Conservation (phyloP, 768 basidiomycete species). For the Amyloporia xantha region DNA sequence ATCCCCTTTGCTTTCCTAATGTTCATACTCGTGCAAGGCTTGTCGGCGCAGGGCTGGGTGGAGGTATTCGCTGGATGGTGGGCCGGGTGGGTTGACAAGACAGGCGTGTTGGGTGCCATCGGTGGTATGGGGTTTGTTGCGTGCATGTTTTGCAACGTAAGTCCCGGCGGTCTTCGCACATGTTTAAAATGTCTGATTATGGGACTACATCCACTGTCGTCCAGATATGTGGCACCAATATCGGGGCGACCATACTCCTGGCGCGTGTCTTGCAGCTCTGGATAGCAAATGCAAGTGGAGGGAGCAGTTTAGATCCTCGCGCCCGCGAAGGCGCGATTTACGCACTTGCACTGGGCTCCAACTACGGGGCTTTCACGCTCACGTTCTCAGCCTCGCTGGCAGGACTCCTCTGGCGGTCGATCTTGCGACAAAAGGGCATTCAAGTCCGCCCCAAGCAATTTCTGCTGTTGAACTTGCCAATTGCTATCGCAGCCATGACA, state of each 20-base stretch:
- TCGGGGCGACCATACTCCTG: conserved; percentile 85
- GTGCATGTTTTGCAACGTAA: conserved; percentile 66
- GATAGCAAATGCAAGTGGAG: conserved; percentile 11
- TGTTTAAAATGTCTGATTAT: no score
- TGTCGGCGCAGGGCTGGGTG: conserved; percentile 84
- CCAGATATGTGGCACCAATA: conserved; percentile 78
- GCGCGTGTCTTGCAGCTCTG: conserved; percentile 64
- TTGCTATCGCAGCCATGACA: conserved; percentile 57
- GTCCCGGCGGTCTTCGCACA: conserved; percentile 9
- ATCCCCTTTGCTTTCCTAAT: conserved; percentile 91
- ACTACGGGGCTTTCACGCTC: conserved; percentile 87
- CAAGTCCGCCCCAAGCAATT: conserved; percentile 55
- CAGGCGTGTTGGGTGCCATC: conserved; percentile 31
- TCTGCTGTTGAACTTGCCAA: conserved; percentile 67
- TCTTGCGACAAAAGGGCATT: conserved; percentile 70
- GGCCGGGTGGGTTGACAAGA: conserved; percentile 34
- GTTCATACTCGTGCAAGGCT: conserved; percentile 87
- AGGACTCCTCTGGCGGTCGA: conserved; percentile 76
- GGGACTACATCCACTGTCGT: background rate
- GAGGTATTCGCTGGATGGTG: conserved; percentile 72
- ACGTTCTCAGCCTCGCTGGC: conserved; percentile 87
- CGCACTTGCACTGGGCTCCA: conserved; percentile 79
- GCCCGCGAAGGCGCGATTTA: conserved; percentile 23
- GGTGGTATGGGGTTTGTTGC: conserved; percentile 59
- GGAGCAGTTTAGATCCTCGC: conserved; percentile 11